Evolutionary conservation across 2,329 filamentous ascomycete genomes (phyloP), one percentile per base, ranked within the genome.

Genomic region (Huntiella moniliformis): DNA sequence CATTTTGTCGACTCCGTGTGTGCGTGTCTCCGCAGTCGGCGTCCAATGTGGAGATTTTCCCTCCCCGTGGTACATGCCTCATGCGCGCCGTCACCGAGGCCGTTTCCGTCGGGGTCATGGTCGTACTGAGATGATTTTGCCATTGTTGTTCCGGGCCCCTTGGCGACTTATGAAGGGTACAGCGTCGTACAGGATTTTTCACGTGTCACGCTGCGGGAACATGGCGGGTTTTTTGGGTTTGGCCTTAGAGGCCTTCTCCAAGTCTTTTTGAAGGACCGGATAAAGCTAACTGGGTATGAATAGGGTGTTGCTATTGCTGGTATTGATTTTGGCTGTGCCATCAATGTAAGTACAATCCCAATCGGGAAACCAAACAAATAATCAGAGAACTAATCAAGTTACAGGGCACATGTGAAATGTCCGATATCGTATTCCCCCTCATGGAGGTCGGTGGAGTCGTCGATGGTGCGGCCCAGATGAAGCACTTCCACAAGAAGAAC

Each of bases 401-500:
- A 49, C 43, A 62, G 56, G 61, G 60, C 38, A 56, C 55, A 31
- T 62, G 60, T 54, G 55, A 57, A 8, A 54, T 52, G 4, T 52
- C 50, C 17, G 58, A 56, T 5, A 54, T 56, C 13, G 58, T 62
- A 44, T 54, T 63, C 17, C 59, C 58, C 18, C 46, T 59, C 16
- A 51, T 50, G 31, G 51, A 51, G 13, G 49, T 54, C 10, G 53
- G 52, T 17, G 56, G 54, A 22, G 54, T 54, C 22, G 54, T 54
- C 22, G 52, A 61, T 47, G 70, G 67, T 8, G 58, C 60, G 3
- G 65, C 57, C 0, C 71, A 76, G 53, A 75, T 77, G 67, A 61
- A 67, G 37, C 71, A 76, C 53, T 77, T 75, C 53, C 61, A 66
- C 38, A 58, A 63, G 10, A 61, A 71, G 46, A 61, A 67, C 50